Evolutionary conservation across 768 basidiomycete species (phyloP).

Genomic region (Boletus edulis): DNA sequence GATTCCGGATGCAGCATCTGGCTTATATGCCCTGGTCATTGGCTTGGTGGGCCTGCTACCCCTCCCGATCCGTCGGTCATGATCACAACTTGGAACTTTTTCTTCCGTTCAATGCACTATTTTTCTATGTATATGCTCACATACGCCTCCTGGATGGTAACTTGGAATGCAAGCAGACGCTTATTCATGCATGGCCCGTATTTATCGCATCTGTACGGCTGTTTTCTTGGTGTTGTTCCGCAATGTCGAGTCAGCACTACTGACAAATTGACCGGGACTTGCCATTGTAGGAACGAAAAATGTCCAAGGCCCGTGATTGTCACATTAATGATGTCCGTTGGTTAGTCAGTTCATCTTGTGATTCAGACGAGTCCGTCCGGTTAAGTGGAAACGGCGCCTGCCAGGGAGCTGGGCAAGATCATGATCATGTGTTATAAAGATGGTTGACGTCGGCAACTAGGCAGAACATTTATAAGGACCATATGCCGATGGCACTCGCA

Average conservation of each 20-base stretch:
- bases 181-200: slow-evolving; percentile 6
- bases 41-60: slow-evolving; percentile 76
- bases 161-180: slow-evolving; percentile 10
- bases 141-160: background rate
- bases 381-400: too few species aligned
- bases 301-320: too few species aligned
- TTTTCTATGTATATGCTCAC: background rate
- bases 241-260: background rate
- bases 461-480: background rate
- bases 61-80: slow-evolving; percentile 50
- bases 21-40: slow-evolving; percentile 66
- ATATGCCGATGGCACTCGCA: background rate
- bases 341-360: too few species aligned
- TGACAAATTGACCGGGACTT: background rate
- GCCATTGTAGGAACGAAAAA: too few species aligned
- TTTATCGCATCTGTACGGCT: slow-evolving; percentile 15
- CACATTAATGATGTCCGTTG: too few species aligned
- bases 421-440: too few species aligned
- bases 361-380: too few species aligned
- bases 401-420: too few species aligned
- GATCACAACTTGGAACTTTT: slow-evolving; percentile 30
- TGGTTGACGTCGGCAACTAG: too few species aligned
- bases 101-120: background rate
- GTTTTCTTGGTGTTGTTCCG: slow-evolving; percentile 5
- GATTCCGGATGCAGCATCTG: slow-evolving; percentile 49